These are phyloP conservation scores for Amanita rimosa DNA, from an alignment of 768 basidiomycete genomes.

Conservation along the genomic window DNA sequence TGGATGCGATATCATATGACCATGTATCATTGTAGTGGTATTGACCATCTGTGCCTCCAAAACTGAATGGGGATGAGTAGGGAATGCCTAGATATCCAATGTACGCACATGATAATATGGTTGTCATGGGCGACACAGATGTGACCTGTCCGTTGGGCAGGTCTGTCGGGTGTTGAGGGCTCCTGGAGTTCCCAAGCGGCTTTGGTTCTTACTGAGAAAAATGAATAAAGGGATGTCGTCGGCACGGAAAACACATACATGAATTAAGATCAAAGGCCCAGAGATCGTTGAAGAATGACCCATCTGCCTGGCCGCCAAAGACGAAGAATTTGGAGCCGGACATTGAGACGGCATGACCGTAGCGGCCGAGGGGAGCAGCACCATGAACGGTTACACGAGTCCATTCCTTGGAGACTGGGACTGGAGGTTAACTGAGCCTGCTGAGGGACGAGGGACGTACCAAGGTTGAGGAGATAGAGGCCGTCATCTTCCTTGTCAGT, in stretches of 20 bases:
- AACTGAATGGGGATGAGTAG: slow-evolving; percentile 35
- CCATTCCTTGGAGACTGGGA: slow-evolving; percentile 87
- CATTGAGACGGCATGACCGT: slow-evolving; percentile 95
- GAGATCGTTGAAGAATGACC: slow-evolving; percentile 88
- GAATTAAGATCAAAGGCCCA: slow-evolving; percentile 96
- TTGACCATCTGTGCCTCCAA: slow-evolving; percentile 97
- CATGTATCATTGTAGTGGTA: slow-evolving; percentile 99
- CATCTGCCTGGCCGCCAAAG: slow-evolving; percentile 94
- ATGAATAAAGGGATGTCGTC: background rate
- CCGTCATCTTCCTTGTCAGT: slow-evolving; percentile 84
- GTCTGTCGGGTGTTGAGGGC: slow-evolving; percentile 45
- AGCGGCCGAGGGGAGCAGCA: slow-evolving; percentile 74
- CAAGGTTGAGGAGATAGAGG: slow-evolving; percentile 87
- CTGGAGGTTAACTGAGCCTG: background rate
- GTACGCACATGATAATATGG: slow-evolving; percentile 65
- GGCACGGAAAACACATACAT: slow-evolving; percentile 37
- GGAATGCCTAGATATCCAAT: background rate
- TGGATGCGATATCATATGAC: slow-evolving; percentile 77
- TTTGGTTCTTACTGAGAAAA: slow-evolving; percentile 64
- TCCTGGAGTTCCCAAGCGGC: slow-evolving; percentile 78
- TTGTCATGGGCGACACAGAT: slow-evolving; percentile 76
- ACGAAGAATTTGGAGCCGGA: slow-evolving; percentile 83
- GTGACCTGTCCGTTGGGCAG: slow-evolving; percentile 87
- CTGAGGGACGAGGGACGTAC: slow-evolving; percentile 35
- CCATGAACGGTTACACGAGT: slow-evolving; percentile 74